A percentile compares a stretch with the other conserved stretches of the same genome.
Conservation (phyloP, 1,139 yeast genomes). For the Suhomyces bribrorum region DNA sequence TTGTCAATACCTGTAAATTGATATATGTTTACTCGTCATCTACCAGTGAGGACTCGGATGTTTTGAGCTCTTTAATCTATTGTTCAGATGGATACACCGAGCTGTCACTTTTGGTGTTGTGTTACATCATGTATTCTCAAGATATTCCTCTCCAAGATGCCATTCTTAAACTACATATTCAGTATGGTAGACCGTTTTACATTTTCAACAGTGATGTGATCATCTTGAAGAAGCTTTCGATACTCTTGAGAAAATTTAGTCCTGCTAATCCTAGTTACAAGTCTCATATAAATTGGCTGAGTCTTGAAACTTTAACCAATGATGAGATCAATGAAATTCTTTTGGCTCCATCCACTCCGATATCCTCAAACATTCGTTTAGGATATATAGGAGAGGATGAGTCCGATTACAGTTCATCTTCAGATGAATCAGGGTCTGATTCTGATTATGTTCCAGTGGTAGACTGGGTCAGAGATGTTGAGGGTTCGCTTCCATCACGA, state of each 20-base stretch:
- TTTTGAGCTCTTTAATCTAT: slow-evolving; percentile 54
- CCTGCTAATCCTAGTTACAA: slow-evolving; percentile 36
- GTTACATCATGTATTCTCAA: slow-evolving; percentile 69
- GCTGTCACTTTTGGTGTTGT: slow-evolving; percentile 70
- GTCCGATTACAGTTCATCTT: slow-evolving; percentile 10
- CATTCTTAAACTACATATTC: slow-evolving; percentile 58
- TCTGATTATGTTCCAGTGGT: slow-evolving; percentile 4
- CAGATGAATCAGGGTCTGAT: slow-evolving; percentile 17
- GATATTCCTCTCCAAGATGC: slow-evolving; percentile 53
- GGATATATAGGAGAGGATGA: slow-evolving; percentile 31
- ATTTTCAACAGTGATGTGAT: slow-evolving; percentile 75
- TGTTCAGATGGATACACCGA: slow-evolving; percentile 95
- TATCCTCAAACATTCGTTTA: slow-evolving; percentile 16
- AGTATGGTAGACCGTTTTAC: slow-evolving; percentile 77
- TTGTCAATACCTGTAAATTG: slow-evolving; percentile 65
- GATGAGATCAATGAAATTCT: slow-evolving; percentile 39
- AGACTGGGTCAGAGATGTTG: slow-evolving; percentile 47
- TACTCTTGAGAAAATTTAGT: slow-evolving; percentile 55
- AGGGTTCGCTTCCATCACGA: slow-evolving; percentile 71
- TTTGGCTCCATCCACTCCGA: slow-evolving; percentile 19
- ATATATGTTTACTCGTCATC: slow-evolving; percentile 45
- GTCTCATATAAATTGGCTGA: slow-evolving; percentile 22
- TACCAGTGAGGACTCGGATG: slow-evolving; percentile 24
- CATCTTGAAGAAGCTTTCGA: slow-evolving; percentile 63
- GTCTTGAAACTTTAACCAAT: slow-evolving; percentile 31